Percentiles rank a stretch among this genome's conserved stretches.
phyloP scores from a whole-genome alignment of 257 asterid genomes.

The Ophiorrhiza pumila region DNA sequence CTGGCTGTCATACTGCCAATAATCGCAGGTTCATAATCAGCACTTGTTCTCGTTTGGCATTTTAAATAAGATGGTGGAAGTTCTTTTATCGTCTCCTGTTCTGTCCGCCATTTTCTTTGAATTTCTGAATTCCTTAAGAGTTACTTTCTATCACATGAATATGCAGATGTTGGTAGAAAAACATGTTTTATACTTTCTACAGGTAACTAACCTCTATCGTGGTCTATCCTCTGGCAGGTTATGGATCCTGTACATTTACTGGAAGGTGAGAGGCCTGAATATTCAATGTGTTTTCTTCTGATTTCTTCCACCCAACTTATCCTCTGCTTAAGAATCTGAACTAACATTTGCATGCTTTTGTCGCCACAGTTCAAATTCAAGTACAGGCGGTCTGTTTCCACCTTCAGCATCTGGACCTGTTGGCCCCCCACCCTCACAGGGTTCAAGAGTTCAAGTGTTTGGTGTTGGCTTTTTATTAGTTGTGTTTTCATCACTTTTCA shows the following conservation, averaged over 20 bases:
- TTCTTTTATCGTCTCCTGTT: background rate
- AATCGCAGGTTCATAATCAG: background rate
- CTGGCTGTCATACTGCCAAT: background rate
- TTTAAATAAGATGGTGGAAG: background rate
- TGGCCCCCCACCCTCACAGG: slow-evolving; percentile 33
- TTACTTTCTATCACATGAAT: background rate
- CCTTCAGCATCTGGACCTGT: slow-evolving; percentile 66
- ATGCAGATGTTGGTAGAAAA: background rate
- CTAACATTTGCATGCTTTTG: slow-evolving; percentile 3
- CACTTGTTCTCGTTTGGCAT: background rate
- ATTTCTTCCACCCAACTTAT: background rate
- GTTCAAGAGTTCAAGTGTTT: slow-evolving; percentile 27
- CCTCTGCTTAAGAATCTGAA: background rate
- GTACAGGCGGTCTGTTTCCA: slow-evolving; percentile 32
- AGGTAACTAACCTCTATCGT: background rate
- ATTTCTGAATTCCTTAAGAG: background rate
- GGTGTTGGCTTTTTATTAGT: slow-evolving; percentile 29
- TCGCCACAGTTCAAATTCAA: slow-evolving; percentile 48
- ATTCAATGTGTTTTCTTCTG: background rate
- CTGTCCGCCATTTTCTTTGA: background rate
- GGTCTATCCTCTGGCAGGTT: slow-evolving; percentile 46
- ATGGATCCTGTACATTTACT: slow-evolving; percentile 68
- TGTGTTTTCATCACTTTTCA: slow-evolving; percentile 22
- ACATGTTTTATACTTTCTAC: background rate
- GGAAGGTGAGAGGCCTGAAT: slow-evolving; percentile 58